phyloP scores from a whole-genome alignment of 2,329 filamentous ascomycete genomes.

The Colletotrichum cuscutae region DNA sequence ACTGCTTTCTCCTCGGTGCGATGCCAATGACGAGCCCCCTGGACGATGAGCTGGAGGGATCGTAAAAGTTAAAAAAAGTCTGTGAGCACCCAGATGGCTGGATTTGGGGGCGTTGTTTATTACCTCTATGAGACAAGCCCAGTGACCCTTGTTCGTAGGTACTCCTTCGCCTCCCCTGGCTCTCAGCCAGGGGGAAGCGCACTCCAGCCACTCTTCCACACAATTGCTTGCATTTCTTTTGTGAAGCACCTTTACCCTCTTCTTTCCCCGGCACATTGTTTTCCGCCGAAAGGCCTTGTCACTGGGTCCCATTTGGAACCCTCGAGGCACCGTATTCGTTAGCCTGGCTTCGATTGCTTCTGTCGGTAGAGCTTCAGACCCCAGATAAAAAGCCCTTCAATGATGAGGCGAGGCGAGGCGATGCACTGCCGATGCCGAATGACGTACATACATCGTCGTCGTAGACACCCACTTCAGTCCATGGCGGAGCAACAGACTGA shows the following conservation, averaged over 20 bases:
- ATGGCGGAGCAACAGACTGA: conserved; percentile 30
- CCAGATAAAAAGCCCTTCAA: conserved; percentile 10
- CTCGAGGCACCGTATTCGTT: not conserved
- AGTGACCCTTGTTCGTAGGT: conserved; percentile 15
- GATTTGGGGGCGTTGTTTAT: conserved; percentile 36
- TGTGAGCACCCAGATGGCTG: conserved; percentile 34
- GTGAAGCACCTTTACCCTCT: conserved; percentile 1
- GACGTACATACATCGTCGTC: conserved; percentile 26
- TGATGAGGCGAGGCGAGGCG: conserved; percentile 28
- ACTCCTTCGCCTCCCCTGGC: conserved; percentile 22
- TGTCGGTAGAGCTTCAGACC: conserved; percentile 13
- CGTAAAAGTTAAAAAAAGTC: conserved; percentile 34
- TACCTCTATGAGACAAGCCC: conserved; percentile 33
- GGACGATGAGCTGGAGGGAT: conserved; percentile 35
- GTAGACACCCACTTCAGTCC: conserved; percentile 25
- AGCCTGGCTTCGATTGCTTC: not conserved
- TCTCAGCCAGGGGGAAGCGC: conserved; percentile 8
- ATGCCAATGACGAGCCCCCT: conserved; percentile 29
- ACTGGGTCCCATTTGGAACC: not conserved
- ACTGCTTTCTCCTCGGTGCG: not conserved
- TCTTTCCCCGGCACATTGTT: conserved; percentile 6
- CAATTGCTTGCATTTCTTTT: conserved; percentile 24
- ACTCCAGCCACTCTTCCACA: conserved; percentile 19
- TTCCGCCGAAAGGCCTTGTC: conserved; percentile 9
- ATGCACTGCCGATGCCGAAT: conserved; percentile 33